phyloP scores from a whole-genome alignment of 331 rosid genomes.

The Pyracantha coccinea region DNA sequence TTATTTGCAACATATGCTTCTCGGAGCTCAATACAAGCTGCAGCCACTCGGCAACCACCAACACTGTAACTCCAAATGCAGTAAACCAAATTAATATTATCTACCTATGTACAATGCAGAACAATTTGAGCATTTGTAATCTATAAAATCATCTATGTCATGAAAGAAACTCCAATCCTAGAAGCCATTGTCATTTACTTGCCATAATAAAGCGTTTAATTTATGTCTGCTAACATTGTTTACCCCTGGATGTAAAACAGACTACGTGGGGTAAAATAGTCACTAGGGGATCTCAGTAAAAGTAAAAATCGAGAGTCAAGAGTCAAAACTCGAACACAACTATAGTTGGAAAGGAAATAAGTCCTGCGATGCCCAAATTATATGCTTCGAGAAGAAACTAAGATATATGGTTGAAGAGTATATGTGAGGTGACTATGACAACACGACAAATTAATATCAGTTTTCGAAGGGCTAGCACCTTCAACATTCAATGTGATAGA shows the following conservation, averaged over 20 bases:
- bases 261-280: not conserved
- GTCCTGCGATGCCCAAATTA: not conserved
- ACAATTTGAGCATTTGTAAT: not conserved
- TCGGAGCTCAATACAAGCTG: slow-evolving; percentile 8
- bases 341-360: not conserved
- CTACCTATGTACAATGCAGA: not conserved
- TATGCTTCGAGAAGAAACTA: not conserved
- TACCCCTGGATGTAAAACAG: not conserved
- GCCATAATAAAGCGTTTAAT: not conserved
- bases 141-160: not conserved
- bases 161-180: not conserved
- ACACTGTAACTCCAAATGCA: not conserved
- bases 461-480: not conserved
- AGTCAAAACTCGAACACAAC: not conserved
- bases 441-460: not conserved
- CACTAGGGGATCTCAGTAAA: not conserved
- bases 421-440: not conserved
- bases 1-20: not conserved
- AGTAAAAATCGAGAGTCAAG: no score
- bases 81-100: not conserved
- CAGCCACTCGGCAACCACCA: slow-evolving; percentile 5
- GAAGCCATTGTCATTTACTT: not conserved
- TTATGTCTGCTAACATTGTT: not conserved
- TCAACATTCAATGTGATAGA: not conserved
- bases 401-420: not conserved